Percentiles rank a stretch among this genome's conserved stretches.
phyloP scores from a whole-genome alignment of 345 rosid genomes.

The Crucihimalaya himalaica region DNA sequence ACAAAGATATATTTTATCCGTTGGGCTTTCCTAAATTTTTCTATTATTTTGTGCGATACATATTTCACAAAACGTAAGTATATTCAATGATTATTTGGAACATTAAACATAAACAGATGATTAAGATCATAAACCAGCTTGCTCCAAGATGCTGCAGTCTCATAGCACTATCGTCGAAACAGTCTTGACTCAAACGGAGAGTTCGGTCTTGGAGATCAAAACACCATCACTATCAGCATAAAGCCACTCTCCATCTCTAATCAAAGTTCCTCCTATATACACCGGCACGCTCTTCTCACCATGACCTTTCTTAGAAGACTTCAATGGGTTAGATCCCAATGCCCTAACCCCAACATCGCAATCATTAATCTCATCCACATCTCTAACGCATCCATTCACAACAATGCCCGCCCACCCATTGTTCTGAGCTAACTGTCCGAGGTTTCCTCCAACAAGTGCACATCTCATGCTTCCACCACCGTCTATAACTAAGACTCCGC shows the following conservation, averaged over 20 bases:
- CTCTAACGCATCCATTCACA: slow-evolving; percentile 81
- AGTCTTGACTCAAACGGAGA: slow-evolving; percentile 45
- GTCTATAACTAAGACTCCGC: slow-evolving; percentile 76
- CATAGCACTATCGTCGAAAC: not conserved
- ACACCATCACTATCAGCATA: slow-evolving; percentile 86
- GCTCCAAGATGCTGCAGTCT: not conserved
- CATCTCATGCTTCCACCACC: slow-evolving; percentile 93
- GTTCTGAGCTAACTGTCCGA: slow-evolving; percentile 71
- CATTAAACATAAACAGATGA: not conserved
- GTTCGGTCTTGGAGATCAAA: slow-evolving; percentile 63
- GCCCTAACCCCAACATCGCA: slow-evolving; percentile 82
- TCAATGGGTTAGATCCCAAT: slow-evolving; percentile 74
- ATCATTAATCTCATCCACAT: slow-evolving; percentile 79
- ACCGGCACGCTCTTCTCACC: slow-evolving; percentile 73
- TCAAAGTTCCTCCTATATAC: slow-evolving; percentile 59
- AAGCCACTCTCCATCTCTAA: slow-evolving; percentile 81
- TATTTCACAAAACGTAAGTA: not conserved
- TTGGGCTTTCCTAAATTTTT: not conserved
- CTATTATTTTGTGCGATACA: not conserved
- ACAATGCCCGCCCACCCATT: slow-evolving; percentile 86
- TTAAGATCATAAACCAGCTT: slow-evolving; percentile 6
- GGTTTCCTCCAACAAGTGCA: slow-evolving; percentile 79
- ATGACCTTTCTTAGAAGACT: slow-evolving; percentile 71
- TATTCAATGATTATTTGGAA: not conserved
- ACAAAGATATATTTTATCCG: not conserved